Conservation (phyloP, 2,329 filamentous ascomycete genomes). For the Fusarium goolgardi region DNA sequence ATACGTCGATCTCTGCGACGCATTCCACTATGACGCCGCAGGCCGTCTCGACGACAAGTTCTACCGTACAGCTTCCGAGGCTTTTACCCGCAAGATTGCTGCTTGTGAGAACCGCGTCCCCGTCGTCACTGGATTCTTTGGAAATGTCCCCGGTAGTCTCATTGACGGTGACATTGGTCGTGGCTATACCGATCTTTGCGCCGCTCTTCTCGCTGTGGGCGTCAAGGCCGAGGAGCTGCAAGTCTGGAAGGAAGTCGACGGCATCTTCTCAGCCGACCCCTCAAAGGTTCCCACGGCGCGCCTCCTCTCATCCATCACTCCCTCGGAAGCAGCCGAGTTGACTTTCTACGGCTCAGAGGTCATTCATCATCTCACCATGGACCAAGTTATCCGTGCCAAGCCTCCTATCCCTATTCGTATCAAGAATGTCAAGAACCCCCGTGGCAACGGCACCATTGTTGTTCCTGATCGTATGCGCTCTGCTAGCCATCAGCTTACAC, state of each 20-base stretch:
- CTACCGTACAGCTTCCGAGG: slow-evolving; percentile 72
- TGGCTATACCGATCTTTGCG: slow-evolving; percentile 96
- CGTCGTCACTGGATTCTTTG: slow-evolving; percentile 93
- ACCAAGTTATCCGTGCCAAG: slow-evolving; percentile 87
- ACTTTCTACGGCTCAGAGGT: slow-evolving; percentile 96
- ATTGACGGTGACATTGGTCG: slow-evolving; percentile 90
- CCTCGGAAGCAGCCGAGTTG: slow-evolving; percentile 93
- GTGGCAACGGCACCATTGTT: slow-evolving; percentile 81
- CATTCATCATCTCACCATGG: slow-evolving; percentile 99
- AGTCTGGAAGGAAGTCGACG: slow-evolving; percentile 99
- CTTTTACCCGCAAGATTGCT: slow-evolving; percentile 72
- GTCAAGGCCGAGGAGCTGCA: slow-evolving; percentile 89
- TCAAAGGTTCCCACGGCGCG: slow-evolving; percentile 93
- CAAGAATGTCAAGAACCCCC: slow-evolving; percentile 91
- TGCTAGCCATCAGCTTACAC: slow-evolving; percentile 68
- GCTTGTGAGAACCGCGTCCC: slow-evolving; percentile 76
- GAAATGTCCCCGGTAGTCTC: slow-evolving; percentile 88
- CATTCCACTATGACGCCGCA: slow-evolving; percentile 74
- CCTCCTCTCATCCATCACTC: slow-evolving; percentile 88
- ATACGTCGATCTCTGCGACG: slow-evolving; percentile 89
- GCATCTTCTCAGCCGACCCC: slow-evolving; percentile 87
- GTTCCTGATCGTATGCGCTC: slow-evolving; percentile 76
- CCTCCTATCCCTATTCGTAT: slow-evolving; percentile 86
- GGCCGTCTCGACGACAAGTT: slow-evolving; percentile 74
- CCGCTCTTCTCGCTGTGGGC: slow-evolving; percentile 89